Evolutionary conservation across 352 stramenopile genomes (phyloP).

Genomic region (Phytophthora tentaculata): DNA sequence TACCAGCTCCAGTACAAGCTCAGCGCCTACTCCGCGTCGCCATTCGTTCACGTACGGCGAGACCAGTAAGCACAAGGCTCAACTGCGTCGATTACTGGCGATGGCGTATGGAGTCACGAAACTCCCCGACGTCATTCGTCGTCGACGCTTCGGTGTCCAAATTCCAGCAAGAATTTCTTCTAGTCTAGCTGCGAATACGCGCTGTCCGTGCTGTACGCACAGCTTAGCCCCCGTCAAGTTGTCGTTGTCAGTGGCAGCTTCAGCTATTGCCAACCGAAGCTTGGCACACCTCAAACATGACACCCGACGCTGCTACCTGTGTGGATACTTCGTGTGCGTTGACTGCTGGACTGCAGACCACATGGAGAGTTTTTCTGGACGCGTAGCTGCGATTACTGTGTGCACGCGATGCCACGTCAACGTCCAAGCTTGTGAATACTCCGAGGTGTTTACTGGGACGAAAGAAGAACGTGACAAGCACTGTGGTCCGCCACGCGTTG

Average conservation of each 20-base stretch:
- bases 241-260: conserved; percentile 24
- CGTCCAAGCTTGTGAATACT: conserved; percentile 47
- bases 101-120: conserved; percentile 29
- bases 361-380: conserved; percentile 29
- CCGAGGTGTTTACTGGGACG: conserved; percentile 18
- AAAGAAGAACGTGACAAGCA: conserved; percentile 14
- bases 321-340: conserved; percentile 31
- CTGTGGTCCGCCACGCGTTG: conserved; percentile 9
- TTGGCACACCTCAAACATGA: conserved; percentile 19
- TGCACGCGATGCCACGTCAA: conserved; percentile 31
- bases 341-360: conserved; percentile 33
- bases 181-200: conserved; percentile 14
- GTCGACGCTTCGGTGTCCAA: conserved; percentile 31
- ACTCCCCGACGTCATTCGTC: conserved; percentile 27
- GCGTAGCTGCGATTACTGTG: conserved; percentile 30
- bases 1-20: background rate
- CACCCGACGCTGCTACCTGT: conserved; percentile 35
- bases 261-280: conserved; percentile 20
- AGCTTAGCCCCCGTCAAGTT: conserved; percentile 34
- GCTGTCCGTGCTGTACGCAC: conserved; percentile 37
- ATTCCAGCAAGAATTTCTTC: conserved; percentile 15
- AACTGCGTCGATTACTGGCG: conserved; percentile 23
- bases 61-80: conserved; percentile 11
- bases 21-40: background rate
- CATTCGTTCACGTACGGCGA: conserved; percentile 10